Evolutionary conservation across 148 eudicot species (phyloP).

Genomic region (Simmondsia chinensis): DNA sequence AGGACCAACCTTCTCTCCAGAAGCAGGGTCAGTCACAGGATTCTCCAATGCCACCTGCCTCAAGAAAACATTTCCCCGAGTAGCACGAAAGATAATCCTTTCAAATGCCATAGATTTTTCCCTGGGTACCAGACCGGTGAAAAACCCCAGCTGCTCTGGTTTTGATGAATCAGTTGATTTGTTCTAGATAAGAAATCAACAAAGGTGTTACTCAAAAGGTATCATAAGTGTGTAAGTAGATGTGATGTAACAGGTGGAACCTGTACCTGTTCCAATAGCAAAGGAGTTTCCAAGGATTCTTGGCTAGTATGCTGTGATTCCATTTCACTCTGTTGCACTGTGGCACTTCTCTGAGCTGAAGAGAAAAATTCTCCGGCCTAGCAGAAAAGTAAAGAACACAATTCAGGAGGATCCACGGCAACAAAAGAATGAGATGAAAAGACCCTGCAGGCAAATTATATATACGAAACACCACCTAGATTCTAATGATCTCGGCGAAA

Average conservation of each 20-base stretch:
- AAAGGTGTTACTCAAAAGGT: slow-evolving; percentile 8
- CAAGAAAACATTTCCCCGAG: slow-evolving; percentile 88
- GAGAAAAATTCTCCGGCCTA: slow-evolving; percentile 89
- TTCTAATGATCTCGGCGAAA: too few relatives aligned
- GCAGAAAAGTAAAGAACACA: neutral
- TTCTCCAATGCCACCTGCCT: slow-evolving; percentile 63
- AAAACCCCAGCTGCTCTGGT: slow-evolving; percentile 76
- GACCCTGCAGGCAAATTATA: too few relatives aligned
- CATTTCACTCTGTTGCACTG: slow-evolving; percentile 63
- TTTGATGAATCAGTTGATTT: slow-evolving; percentile 59
- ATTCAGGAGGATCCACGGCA: neutral
- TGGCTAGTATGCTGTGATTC: slow-evolving; percentile 49
- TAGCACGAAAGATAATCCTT: slow-evolving; percentile 96
- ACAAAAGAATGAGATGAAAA: neutral
- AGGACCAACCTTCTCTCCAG: slow-evolving; percentile 73
- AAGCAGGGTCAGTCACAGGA: slow-evolving; percentile 75
- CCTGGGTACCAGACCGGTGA: slow-evolving; percentile 85
- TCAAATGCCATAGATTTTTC: slow-evolving; percentile 88
- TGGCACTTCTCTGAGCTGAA: slow-evolving; percentile 64
- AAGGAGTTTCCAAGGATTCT: slow-evolving; percentile 76
- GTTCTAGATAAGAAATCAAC: slow-evolving; percentile 33
- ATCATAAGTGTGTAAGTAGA: neutral
- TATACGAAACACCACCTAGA: too few relatives aligned
- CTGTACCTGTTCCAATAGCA: slow-evolving; percentile 55
- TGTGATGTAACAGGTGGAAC: slow-evolving; percentile 4